Evolutionary conservation across 768 basidiomycete species (phyloP), one percentile per base, ranked within the genome.

Genomic region (Macrolepiota dolichaula): DNA sequence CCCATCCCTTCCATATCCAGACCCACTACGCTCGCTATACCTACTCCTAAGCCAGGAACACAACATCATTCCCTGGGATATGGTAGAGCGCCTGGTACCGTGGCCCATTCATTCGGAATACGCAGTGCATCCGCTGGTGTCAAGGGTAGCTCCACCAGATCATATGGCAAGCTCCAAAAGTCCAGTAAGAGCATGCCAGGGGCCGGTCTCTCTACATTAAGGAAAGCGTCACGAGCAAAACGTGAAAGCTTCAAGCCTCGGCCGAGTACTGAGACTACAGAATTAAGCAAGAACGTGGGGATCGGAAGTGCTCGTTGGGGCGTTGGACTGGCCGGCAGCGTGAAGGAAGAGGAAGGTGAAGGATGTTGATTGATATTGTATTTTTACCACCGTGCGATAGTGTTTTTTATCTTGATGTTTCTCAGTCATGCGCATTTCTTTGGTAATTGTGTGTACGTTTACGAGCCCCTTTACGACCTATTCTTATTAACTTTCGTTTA

Each of bases 161-260:
- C 66, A 67, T 60, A 52, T 61, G 27, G 59, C 65, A 37, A 62
- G 62, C 51, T 46, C 64, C 5, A 69, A 69, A 55, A 67, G 62
- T 37, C 64, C 24, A 57, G 64, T 27, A 65, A 68, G 42, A 55
- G 65, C 25, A 51, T 67, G 17, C 55, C 62, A 35, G 70, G 63
- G 64, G 70, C 64, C 29, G 73, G 71, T 12, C 67, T 73, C n/a
- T 66, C 65, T 58, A 64, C 69, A 17, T 74, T 74, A 60, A 78
- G 76, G 70, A 87, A 85, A 67, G 79, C 81, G 32, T 72, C 79
- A 42, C 74, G 85, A 54, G 82, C 83, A 42, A 73, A 80, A 62
- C 79, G 88, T 64, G 91, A 94, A 75, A 94, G 91, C 72, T 94
- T 94, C 72, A 90, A 85, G 69, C 92, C 92, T 10, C 79, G 92